Percentiles rank a stretch among this genome's conserved stretches.
Conservation (phyloP, 129 eudicot species). For the Centaurea solstitialis region DNA sequence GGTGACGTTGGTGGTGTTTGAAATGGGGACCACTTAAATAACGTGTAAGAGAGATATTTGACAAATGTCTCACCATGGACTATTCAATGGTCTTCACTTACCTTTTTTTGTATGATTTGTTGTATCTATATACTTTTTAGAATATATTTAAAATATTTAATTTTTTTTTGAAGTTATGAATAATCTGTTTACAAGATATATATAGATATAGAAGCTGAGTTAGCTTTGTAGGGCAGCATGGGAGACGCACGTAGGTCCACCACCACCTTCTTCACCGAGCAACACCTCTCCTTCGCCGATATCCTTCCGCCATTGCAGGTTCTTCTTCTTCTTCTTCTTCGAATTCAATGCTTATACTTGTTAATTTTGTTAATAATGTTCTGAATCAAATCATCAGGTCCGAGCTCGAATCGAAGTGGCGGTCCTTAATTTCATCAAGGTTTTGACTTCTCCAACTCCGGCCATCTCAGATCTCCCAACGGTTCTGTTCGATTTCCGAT, state of each 20-base stretch:
- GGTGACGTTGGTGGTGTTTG: not conserved
- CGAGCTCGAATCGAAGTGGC: constrained; percentile 98
- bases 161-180: too few relatives aligned
- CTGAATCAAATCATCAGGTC: constrained; percentile 50
- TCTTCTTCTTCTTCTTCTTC: not conserved
- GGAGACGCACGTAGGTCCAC: constrained; percentile 61
- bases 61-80: not conserved
- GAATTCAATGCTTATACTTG: not conserved
- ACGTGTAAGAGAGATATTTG: not conserved
- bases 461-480: constrained; percentile 77
- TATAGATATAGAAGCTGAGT: not conserved
- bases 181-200: not conserved
- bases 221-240: constrained; percentile 32
- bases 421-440: constrained; percentile 71
- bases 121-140: too few relatives aligned
- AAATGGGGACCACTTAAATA: not conserved
- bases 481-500: too few relatives aligned
- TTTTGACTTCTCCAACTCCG: constrained; percentile 65
- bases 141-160: too few relatives aligned
- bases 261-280: constrained; percentile 81
- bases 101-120: too few relatives aligned
- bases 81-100: not conserved
- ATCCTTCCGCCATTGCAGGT: constrained; percentile 86
- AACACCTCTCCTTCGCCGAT: constrained; percentile 86
- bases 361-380: not conserved